phyloP scores from a whole-genome alignment of 176 grass and related monocot species.

The Cenchrus purpureus region DNA sequence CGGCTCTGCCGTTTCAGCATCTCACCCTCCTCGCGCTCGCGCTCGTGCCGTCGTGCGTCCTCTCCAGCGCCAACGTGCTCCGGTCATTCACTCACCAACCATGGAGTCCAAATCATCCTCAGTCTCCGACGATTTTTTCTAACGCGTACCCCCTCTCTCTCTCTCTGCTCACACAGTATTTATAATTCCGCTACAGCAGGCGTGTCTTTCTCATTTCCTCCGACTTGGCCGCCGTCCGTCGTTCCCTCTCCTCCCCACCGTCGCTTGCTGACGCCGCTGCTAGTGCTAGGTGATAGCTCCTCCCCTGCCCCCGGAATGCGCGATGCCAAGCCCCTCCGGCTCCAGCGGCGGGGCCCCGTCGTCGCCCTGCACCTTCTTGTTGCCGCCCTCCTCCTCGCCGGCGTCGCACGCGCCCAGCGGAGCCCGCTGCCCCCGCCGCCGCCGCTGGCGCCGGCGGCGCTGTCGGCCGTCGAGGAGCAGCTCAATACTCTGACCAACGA shows the following conservation, averaged over 20 bases:
- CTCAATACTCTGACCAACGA: conserved; percentile 37
- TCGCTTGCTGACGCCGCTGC: no score
- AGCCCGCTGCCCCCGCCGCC: neutral
- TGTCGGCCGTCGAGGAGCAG: conserved; percentile 19
- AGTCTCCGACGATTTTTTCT: neutral
- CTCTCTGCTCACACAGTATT: neutral
- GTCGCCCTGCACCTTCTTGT: neutral
- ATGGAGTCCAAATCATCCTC: neutral
- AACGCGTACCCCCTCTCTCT: no score
- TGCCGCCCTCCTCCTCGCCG: neutral
- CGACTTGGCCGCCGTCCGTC: no score
- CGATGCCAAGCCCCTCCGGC: neutral
- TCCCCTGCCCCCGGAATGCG: conserved; percentile 36
- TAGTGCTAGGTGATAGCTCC: no score
- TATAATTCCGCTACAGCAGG: neutral
- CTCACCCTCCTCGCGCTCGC: no score
- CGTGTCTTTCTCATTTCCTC: neutral
- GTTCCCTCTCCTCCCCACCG: no score
- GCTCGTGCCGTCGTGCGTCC: no score
- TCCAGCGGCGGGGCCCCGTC: neutral
- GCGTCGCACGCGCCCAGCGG: neutral
- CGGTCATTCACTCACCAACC: neutral
- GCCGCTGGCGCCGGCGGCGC: neutral
- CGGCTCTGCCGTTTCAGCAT: neutral
- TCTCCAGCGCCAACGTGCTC: neutral